These are phyloP conservation scores for Chaetomium tenue DNA, from an alignment of 495 filamentous ascomycete genomes.

Conservation along the genomic window DNA sequence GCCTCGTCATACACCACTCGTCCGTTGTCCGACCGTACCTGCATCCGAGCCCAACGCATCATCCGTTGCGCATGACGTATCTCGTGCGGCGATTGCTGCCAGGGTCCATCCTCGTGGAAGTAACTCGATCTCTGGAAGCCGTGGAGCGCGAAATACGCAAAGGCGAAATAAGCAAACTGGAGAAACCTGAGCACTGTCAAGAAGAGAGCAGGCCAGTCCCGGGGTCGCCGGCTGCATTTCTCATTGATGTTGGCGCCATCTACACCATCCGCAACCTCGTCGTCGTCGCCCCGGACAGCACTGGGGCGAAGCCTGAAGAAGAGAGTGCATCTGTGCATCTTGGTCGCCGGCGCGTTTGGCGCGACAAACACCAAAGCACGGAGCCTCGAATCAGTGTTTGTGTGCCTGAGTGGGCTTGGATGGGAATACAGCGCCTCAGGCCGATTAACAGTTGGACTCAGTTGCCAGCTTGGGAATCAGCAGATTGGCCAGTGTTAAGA, in stretches of 20 bases:
- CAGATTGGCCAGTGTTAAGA: not conserved
- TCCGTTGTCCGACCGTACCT: constrained; percentile 3
- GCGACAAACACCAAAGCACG: not conserved
- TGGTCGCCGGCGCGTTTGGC: not conserved
- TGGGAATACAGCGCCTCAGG: not conserved
- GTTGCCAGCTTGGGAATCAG: not conserved
- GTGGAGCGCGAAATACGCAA: constrained; percentile 15
- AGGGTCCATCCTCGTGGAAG: constrained; percentile 15
- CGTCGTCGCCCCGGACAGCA: not conserved
- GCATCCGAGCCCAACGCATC: constrained; percentile 17
- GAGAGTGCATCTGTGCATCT: constrained; percentile 11
- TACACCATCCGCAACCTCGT: not conserved
- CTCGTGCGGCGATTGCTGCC: constrained; percentile 13
- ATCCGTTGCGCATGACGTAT: constrained; percentile 6
- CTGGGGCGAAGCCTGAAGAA: not conserved
- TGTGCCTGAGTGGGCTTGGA: not conserved
- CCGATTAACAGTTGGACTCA: not conserved
- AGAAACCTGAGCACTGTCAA: constrained; percentile 16
- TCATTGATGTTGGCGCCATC: constrained; percentile 41
- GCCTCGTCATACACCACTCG: not conserved
- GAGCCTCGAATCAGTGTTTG: not conserved
- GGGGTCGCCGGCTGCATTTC: constrained; percentile 62
- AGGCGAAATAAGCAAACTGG: constrained; percentile 19
- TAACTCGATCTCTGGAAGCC: constrained; percentile 18
- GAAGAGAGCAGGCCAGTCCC: constrained; percentile 18